Percentiles rank a stretch among this genome's conserved stretches.
Conservation (phyloP, 768 basidiomycete species). For the Lanmaoa rubissima region DNA sequence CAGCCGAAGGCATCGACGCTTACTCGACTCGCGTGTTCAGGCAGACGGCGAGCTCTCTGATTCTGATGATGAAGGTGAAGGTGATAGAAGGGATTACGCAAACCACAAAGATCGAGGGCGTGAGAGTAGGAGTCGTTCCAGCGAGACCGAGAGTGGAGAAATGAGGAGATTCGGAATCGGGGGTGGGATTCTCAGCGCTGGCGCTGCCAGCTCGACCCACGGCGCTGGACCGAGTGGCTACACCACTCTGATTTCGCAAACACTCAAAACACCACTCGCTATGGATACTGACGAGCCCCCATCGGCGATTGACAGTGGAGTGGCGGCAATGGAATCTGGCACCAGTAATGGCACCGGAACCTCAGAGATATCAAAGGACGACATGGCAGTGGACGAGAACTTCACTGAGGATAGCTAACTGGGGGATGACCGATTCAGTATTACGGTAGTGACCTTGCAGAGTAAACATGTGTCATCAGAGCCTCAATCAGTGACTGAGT, state of each 20-base stretch:
- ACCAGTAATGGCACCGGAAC: conserved; percentile 16
- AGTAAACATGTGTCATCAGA: conserved; percentile 22
- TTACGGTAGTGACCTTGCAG: neutral
- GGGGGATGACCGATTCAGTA: neutral
- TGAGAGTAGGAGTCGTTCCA: conserved; percentile 40
- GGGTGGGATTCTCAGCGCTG: conserved; percentile 69
- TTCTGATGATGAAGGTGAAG: conserved; percentile 96
- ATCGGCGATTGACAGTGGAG: conserved; percentile 21
- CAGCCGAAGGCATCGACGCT: conserved; percentile 67
- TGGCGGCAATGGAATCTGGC: conserved; percentile 11
- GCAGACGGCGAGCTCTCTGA: conserved; percentile 90
- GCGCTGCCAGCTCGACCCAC: conserved; percentile 52
- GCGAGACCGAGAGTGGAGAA: conserved; percentile 43
- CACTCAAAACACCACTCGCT: conserved; percentile 21
- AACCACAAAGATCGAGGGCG: conserved; percentile 53
- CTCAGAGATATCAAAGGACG: conserved; percentile 22
- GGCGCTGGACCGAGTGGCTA: conserved; percentile 77
- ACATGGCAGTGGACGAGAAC: conserved; percentile 26
- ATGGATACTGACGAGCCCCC: conserved; percentile 37
- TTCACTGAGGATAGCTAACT: conserved; percentile 10
- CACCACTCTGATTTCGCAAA: conserved; percentile 41
- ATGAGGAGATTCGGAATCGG: conserved; percentile 61
- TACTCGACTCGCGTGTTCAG: conserved; percentile 81
- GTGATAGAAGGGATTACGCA: conserved; percentile 70
- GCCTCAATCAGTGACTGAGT: neutral